Percentiles rank a stretch among this genome's conserved stretches.
Conservation (phyloP, 805 yeast genomes). For the Isabelozyma rhagii region DNA sequence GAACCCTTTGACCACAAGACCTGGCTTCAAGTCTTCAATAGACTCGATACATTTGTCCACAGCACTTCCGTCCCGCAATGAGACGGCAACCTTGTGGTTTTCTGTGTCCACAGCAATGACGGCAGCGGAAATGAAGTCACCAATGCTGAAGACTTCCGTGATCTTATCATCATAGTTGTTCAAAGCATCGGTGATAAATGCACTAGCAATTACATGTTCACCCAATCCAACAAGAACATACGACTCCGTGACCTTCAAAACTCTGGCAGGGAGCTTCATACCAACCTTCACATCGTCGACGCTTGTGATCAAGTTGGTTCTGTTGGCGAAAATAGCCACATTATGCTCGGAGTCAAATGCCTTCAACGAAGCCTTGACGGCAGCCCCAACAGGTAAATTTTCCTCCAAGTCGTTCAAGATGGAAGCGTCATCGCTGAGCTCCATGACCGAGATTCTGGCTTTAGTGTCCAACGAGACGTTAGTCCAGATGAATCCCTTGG, state of each 20-base stretch:
- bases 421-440: constrained; percentile 54
- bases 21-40: constrained; percentile 55
- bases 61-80: constrained; percentile 55
- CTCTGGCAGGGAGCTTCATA: constrained; percentile 55
- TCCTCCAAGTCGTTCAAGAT: constrained; percentile 48
- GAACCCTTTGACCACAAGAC: constrained; percentile 78
- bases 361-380: constrained; percentile 56
- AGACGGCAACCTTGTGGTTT: constrained; percentile 56
- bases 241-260: constrained; percentile 55
- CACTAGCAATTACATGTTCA: constrained; percentile 55
- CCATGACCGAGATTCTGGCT: constrained; percentile 65
- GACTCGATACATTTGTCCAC: constrained; percentile 49
- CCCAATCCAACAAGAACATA: constrained; percentile 70
- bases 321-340: constrained; percentile 47
- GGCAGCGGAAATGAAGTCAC: constrained; percentile 57
- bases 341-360: constrained; percentile 53
- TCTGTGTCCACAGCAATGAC: constrained; percentile 47
- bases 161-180: constrained; percentile 59
- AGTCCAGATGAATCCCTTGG: constrained; percentile 62
- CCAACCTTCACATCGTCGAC: constrained; percentile 54
- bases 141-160: constrained; percentile 45
- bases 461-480: constrained; percentile 64
- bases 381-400: constrained; percentile 70
- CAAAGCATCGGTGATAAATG: constrained; percentile 75
- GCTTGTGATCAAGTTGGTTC: constrained; percentile 39